A percentile compares a stretch with the other conserved stretches of the same genome.
These are phyloP conservation scores for Fraxinus excelsior DNA, from an alignment of 257 asterid species.

Conservation along the genomic window DNA sequence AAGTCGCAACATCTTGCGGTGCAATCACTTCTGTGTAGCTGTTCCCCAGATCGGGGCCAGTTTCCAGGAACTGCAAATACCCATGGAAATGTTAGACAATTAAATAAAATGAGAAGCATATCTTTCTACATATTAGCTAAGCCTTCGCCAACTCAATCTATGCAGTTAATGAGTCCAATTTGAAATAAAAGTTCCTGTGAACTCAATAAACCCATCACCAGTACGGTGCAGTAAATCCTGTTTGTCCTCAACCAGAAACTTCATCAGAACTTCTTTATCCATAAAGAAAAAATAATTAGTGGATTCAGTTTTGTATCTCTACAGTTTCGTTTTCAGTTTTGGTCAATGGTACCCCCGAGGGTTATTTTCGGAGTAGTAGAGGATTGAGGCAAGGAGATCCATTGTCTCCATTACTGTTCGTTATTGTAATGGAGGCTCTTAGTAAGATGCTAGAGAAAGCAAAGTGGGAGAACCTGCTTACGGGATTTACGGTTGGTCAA, in stretches of 20 bases:
- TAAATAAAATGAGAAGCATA: constrained; percentile 14
- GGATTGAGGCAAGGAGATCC: too few relatives aligned
- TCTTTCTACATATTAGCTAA: not conserved
- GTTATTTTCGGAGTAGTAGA: too few relatives aligned
- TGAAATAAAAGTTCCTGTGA: not conserved
- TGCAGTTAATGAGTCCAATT: not conserved
- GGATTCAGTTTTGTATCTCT: too few relatives aligned
- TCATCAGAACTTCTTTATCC: not conserved
- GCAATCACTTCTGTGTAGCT: constrained; percentile 84
- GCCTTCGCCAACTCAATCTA: not conserved
- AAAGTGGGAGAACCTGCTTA: too few relatives aligned
- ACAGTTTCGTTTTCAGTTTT: too few relatives aligned
- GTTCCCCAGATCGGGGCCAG: constrained; percentile 81
- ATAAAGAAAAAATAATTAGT: not conserved
- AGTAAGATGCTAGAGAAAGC: too few relatives aligned
- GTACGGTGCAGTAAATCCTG: not conserved
- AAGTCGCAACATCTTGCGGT: constrained; percentile 95
- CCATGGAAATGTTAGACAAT: constrained; percentile 10
- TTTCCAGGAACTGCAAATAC: constrained; percentile 79
- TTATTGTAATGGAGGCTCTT: too few relatives aligned
- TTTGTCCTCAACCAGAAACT: not conserved
- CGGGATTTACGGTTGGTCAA: too few relatives aligned
- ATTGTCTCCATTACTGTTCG: too few relatives aligned
- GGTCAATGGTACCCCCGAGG: too few relatives aligned
- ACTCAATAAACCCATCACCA: not conserved